These are phyloP conservation scores for Mycena pura DNA, from an alignment of 768 basidiomycete genomes.

Conservation along the genomic window DNA sequence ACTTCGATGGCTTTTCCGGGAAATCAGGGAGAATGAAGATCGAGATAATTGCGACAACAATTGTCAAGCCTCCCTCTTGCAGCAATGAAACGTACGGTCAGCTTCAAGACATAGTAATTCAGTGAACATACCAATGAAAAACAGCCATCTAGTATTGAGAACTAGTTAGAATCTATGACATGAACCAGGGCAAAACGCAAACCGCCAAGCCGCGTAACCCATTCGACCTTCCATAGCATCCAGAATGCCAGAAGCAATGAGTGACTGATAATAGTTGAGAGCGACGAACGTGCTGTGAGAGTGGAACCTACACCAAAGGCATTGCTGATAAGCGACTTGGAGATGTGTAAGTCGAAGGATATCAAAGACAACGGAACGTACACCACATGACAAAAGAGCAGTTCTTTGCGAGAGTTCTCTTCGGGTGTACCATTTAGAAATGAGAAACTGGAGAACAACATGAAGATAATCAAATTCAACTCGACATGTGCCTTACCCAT, in stretches of 20 bases:
- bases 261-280: constrained; percentile 36
- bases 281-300: too few species aligned
- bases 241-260: constrained; percentile 80
- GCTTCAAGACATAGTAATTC: background rate
- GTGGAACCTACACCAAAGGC: constrained; percentile 63
- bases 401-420: constrained; percentile 74
- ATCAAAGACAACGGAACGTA: background rate
- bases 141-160: constrained; percentile 61
- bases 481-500: background rate
- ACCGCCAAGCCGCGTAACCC: constrained; percentile 79
- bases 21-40: constrained; percentile 79
- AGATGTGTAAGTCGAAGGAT: background rate
- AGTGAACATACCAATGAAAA: constrained; percentile 53
- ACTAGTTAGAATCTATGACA: background rate
- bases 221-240: constrained; percentile 71
- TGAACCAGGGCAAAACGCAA: constrained; percentile 17
- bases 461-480: background rate
- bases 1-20: constrained; percentile 57
- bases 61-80: constrained; percentile 59
- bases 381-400: constrained; percentile 74
- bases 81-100: background rate
- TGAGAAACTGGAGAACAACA: constrained; percentile 43
- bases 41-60: constrained; percentile 54
- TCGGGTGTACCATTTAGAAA: constrained; percentile 78
- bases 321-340: constrained; percentile 67